Conservation (phyloP, 176 grass and related monocot genomes). For the Miscanthus lutarioriparius region DNA sequence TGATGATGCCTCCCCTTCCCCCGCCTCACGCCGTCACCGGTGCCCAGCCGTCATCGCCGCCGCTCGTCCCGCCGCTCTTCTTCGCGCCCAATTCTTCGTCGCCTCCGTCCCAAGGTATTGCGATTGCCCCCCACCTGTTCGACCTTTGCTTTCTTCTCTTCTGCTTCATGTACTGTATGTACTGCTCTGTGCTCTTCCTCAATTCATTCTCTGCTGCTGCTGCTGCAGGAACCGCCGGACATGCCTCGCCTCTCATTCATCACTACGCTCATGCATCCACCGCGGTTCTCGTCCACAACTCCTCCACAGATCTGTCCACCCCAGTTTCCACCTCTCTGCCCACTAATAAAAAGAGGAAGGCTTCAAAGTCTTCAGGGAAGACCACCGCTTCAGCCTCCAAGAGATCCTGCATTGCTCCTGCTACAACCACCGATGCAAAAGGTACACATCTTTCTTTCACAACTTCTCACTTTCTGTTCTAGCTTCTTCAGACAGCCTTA, state of each 20-base stretch:
- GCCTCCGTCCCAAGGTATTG: conserved; percentile 19
- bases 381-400: conserved; percentile 46
- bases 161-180: no score
- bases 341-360: conserved; percentile 64
- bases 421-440: conserved; percentile 13
- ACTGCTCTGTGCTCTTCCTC: no score
- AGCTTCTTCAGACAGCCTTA: no score
- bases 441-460: conserved; percentile 5
- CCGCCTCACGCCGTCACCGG: not conserved
- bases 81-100: conserved; percentile 43
- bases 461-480: no score
- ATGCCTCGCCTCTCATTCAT: conserved; percentile 42
- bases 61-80: conserved; percentile 52
- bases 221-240: conserved; percentile 33
- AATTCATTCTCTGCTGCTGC: not conserved
- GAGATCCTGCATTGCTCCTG: conserved; percentile 29
- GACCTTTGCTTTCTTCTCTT: not conserved
- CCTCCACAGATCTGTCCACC: conserved; percentile 32
- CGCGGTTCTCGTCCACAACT: conserved; percentile 32
- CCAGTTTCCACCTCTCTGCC: conserved; percentile 36
- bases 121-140: not conserved
- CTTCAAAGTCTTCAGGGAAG: conserved; percentile 43
- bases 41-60: conserved; percentile 45
- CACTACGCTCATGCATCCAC: conserved; percentile 42
- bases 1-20: conserved; percentile 6